phyloP scores from a whole-genome alignment of 495 filamentous ascomycete species.

The Letharia columbiana region DNA sequence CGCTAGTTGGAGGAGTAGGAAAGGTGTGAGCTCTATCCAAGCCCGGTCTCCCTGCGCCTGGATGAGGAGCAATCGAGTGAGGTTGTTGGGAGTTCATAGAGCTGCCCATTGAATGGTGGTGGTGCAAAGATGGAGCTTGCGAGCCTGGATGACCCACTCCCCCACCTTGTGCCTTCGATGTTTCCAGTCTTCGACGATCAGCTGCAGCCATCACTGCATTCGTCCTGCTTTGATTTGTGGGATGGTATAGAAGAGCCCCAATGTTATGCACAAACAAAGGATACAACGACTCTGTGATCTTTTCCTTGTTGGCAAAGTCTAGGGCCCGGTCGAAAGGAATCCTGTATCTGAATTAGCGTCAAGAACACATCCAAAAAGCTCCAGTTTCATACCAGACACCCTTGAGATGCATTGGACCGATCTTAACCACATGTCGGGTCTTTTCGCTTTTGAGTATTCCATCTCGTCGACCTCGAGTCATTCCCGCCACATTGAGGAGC shows the following conservation, averaged over 20 bases:
- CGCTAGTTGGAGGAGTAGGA: slow-evolving; percentile 87
- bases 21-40: slow-evolving; percentile 82
- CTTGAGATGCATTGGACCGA: slow-evolving; percentile 97
- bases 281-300: slow-evolving; percentile 93
- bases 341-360: slow-evolving; percentile 42
- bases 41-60: slow-evolving; percentile 53
- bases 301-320: slow-evolving; percentile 98
- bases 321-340: slow-evolving; percentile 94
- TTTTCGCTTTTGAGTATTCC: slow-evolving; percentile 98
- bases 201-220: slow-evolving; percentile 83
- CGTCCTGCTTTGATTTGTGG: slow-evolving; percentile 73
- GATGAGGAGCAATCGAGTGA: slow-evolving; percentile 67
- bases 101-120: slow-evolving; percentile 70
- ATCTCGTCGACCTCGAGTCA: slow-evolving; percentile 92
- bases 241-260: slow-evolving; percentile 86
- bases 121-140: slow-evolving; percentile 66
- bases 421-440: slow-evolving; percentile 92
- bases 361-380: not conserved
- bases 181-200: slow-evolving; percentile 53
- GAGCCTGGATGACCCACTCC: slow-evolving; percentile 37
- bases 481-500: slow-evolving; percentile 90
- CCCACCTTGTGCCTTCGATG: slow-evolving; percentile 37
- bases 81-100: slow-evolving; percentile 53
- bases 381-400: slow-evolving; percentile 77
- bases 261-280: slow-evolving; percentile 98